Conservation (phyloP, 352 stramenopile genomes). For the Phytophthora quininea region DNA sequence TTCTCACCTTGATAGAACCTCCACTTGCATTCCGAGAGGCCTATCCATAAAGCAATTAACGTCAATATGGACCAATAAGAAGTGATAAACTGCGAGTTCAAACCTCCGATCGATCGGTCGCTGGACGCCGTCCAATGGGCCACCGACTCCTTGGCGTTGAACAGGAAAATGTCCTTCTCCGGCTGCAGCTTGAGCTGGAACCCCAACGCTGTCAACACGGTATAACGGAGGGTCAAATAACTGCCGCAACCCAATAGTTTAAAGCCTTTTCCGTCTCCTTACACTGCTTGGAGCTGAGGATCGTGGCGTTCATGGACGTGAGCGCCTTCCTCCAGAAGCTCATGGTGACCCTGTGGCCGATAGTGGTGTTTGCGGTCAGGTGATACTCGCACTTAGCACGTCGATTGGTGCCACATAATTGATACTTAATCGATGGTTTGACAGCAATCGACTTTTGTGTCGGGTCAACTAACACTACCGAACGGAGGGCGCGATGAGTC, state of each 20-base stretch:
- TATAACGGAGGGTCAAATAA: neutral
- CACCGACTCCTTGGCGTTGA: constrained; percentile 56
- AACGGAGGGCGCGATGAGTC: constrained; percentile 59
- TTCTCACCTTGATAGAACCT: constrained; percentile 52
- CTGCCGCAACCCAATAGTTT: no score
- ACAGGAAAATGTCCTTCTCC: constrained; percentile 82
- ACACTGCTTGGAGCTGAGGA: constrained; percentile 88
- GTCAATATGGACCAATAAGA: neutral
- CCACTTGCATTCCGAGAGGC: constrained; percentile 74
- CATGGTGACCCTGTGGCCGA: constrained; percentile 41
- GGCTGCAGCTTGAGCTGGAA: constrained; percentile 75
- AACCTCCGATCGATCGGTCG: constrained; percentile 83
- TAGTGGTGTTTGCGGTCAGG: constrained; percentile 7
- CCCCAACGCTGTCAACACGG: constrained; percentile 54
- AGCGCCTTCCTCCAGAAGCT: constrained; percentile 74
- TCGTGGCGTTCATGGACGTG: constrained; percentile 74
- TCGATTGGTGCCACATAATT: neutral
- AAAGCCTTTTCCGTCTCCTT: constrained; percentile 8
- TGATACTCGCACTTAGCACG: constrained; percentile 23
- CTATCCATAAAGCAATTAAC: constrained; percentile 21
- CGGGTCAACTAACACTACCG: neutral
- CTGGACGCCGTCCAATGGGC: constrained; percentile 75
- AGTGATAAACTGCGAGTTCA: neutral
- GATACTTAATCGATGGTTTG: neutral
- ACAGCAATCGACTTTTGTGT: no score